phyloP scores from a whole-genome alignment of 257 asterid species.

The Petunia axillaris region DNA sequence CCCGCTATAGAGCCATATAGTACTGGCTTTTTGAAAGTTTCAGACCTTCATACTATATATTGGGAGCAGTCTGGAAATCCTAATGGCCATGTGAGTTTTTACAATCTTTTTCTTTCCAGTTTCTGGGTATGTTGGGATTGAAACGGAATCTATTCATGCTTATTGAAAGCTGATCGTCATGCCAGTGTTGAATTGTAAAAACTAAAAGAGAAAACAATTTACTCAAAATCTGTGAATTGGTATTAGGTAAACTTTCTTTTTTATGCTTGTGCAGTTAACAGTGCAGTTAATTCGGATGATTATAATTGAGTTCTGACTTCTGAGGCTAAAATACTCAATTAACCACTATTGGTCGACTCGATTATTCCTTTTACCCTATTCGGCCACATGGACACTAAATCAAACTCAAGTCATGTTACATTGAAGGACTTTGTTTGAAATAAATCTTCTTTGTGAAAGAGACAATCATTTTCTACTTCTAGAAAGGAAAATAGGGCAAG shows the following conservation, averaged over 20 bases:
- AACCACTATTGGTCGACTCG: no score
- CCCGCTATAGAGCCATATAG: constrained; percentile 77
- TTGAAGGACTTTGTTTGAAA: neutral
- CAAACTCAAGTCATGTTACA: neutral
- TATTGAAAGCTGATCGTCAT: neutral
- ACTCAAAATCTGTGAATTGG: no score
- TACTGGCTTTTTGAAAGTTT: constrained; percentile 82
- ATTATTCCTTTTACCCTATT: no score
- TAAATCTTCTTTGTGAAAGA: neutral
- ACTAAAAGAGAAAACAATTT: no score
- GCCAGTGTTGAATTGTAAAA: neutral
- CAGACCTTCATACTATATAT: constrained; percentile 79
- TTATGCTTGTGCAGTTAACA: no score
- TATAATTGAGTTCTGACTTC: no score
- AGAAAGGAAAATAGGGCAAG: neutral
- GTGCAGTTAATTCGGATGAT: no score
- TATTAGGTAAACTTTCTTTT: no score
- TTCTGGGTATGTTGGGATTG: neutral
- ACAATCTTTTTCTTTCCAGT: neutral
- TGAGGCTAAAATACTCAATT: no score
- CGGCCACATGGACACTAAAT: neutral
- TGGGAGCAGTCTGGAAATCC: constrained; percentile 98
- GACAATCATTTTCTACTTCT: neutral
- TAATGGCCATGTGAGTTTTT: constrained; percentile 78
- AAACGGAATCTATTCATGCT: neutral